These are phyloP conservation scores for Albifimbria verrucaria DNA, from an alignment of 2,329 filamentous ascomycete genomes.

Conservation along the genomic window DNA sequence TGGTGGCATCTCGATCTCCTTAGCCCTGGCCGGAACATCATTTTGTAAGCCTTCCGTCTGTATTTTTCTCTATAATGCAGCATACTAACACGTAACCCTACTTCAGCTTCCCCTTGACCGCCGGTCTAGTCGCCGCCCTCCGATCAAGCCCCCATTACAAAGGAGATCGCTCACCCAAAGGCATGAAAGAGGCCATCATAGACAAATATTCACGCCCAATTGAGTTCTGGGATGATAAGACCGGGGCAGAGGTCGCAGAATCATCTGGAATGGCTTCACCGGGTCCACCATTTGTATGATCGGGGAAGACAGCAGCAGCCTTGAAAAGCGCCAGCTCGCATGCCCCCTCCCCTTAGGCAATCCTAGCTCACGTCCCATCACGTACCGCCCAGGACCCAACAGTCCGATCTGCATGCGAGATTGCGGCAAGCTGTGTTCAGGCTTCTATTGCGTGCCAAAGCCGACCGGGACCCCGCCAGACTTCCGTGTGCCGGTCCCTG, in stretches of 20 bases:
- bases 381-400: not conserved
- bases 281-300: not conserved
- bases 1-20: not conserved
- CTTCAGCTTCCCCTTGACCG: not conserved
- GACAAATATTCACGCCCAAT: not conserved
- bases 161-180: not conserved
- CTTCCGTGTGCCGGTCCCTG: not conserved
- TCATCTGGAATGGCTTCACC: not conserved
- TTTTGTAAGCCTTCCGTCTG: not conserved
- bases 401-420: not conserved
- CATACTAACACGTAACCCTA: not conserved
- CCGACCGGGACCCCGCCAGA: not conserved
- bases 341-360: not conserved
- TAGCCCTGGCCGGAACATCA: not conserved
- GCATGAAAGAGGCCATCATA: not conserved
- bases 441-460: not conserved
- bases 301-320: not conserved
- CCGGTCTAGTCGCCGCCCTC: not conserved
- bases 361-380: not conserved
- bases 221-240: not conserved
- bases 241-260: not conserved
- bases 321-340: not conserved
- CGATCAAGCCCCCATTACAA: not conserved
- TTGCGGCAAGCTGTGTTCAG: not conserved
- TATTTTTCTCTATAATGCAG: not conserved